Evolutionary conservation across 2,329 filamentous ascomycete species (phyloP).

Genomic region (Didymellaceae sp.): DNA sequence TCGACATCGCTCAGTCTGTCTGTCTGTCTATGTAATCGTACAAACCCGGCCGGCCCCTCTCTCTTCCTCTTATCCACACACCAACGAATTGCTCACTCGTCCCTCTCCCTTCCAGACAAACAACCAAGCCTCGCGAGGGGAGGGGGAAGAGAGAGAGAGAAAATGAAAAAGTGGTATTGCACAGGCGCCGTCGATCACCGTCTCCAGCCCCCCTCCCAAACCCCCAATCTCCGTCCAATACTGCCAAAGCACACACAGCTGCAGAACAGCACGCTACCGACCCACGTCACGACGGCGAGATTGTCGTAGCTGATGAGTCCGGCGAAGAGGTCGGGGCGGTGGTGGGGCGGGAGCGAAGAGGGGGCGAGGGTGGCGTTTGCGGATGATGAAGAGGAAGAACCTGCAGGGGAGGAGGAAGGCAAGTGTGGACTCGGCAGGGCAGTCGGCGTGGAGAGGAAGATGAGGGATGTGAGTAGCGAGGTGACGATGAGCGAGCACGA

Average conservation of each 20-base stretch:
- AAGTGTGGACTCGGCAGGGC: conserved; percentile 66
- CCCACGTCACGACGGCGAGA: conserved; percentile 81
- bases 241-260: conserved; percentile 96
- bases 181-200: no score
- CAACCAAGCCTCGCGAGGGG: no score
- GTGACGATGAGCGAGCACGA: conserved; percentile 78
- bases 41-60: no score
- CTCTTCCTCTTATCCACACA: no score
- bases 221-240: conserved; percentile 79
- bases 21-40: no score
- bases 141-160: no score
- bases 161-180: no score
- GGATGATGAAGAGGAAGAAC: not conserved
- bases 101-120: no score
- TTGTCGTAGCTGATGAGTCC: conserved; percentile 67
- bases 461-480: conserved; percentile 72
- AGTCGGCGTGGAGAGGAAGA: conserved; percentile 78
- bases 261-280: conserved; percentile 91
- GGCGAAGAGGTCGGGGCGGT: conserved; percentile 49
- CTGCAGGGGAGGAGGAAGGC: conserved; percentile 18
- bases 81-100: no score
- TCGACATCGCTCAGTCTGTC: no score
- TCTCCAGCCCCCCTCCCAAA: conserved; percentile 33
- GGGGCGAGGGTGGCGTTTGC: not conserved
- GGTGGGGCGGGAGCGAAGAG: not conserved